phyloP scores from a whole-genome alignment of 2,329 filamentous ascomycete genomes.

The Arachnopeziza araneosa region DNA sequence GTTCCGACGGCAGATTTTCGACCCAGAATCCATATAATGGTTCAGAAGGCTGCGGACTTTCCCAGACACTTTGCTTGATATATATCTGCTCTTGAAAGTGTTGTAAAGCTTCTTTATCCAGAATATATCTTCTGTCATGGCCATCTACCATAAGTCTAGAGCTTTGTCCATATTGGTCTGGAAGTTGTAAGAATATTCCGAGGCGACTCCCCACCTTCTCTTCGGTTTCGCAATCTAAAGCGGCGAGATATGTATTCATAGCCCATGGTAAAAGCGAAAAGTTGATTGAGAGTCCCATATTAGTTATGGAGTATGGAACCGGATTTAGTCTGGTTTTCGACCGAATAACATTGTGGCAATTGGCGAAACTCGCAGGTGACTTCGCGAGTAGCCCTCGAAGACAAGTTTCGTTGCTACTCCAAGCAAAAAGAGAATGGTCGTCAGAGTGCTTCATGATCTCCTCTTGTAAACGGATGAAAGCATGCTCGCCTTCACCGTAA shows the following conservation, averaged over 20 bases:
- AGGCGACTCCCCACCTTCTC: not conserved
- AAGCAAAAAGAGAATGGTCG: slow-evolving; percentile 29
- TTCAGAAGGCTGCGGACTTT: not conserved
- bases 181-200: not conserved
- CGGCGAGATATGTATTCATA: slow-evolving; percentile 19
- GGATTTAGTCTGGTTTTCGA: not conserved
- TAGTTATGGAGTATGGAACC: not conserved
- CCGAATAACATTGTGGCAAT: not conserved
- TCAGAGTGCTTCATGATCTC: slow-evolving; percentile 30
- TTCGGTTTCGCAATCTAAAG: slow-evolving; percentile 15
- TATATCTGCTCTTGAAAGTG: not conserved
- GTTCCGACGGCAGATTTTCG: slow-evolving; percentile 2
- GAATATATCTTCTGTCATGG: not conserved
- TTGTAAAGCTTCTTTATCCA: not conserved
- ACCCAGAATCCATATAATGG: slow-evolving; percentile 9
- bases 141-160: not conserved
- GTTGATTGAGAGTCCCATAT: not conserved
- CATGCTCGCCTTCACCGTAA: slow-evolving; percentile 36
- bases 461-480: slow-evolving; percentile 19
- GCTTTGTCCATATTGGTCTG: not conserved
- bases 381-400: slow-evolving; percentile 7
- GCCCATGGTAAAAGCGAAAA: slow-evolving; percentile 8
- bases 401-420: slow-evolving; percentile 13
- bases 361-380: slow-evolving; percentile 6
- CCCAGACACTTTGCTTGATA: slow-evolving; percentile 5